These are phyloP conservation scores for Polychaeton citri DNA, from an alignment of 2,329 filamentous ascomycete genomes.

Conservation along the genomic window DNA sequence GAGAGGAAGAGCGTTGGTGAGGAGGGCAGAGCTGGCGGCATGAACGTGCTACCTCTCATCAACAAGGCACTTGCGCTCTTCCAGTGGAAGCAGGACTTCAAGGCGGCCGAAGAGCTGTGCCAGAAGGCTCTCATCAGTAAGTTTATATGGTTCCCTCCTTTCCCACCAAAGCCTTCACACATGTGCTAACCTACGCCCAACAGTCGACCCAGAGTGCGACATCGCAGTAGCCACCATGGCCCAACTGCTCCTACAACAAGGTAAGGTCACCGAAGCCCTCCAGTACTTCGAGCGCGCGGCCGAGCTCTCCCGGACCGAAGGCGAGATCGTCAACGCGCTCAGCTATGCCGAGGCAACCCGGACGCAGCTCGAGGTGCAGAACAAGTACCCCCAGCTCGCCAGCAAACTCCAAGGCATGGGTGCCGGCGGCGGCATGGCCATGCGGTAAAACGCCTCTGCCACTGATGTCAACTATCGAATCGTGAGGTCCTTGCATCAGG, in stretches of 20 bases:
- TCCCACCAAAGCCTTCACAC: neutral
- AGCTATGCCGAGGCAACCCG: conserved; percentile 95
- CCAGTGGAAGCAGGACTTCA: conserved; percentile 96
- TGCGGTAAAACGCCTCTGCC: conserved; percentile 6
- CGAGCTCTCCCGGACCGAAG: conserved; percentile 84
- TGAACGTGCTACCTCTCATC: conserved; percentile 95
- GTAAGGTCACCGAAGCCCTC: conserved; percentile 87
- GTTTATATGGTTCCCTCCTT: conserved; percentile 23
- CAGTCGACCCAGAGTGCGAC: conserved; percentile 96
- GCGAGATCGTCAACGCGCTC: conserved; percentile 89
- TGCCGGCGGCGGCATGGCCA: conserved; percentile 15
- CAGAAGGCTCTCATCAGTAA: conserved; percentile 93
- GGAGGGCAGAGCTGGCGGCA: conserved; percentile 63
- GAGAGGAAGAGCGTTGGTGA: conserved; percentile 61
- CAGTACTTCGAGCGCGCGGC: conserved; percentile 96
- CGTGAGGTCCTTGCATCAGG: too few relatives aligned
- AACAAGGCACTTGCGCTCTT: conserved; percentile 96
- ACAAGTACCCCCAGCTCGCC: conserved; percentile 40
- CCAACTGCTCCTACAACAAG: conserved; percentile 90
- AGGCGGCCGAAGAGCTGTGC: conserved; percentile 89
- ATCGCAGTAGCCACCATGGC: conserved; percentile 99
- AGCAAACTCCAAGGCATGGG: conserved; percentile 34
- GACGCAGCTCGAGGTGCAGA: conserved; percentile 69
- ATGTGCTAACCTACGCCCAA: conserved; percentile 22
- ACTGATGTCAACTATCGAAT: too few relatives aligned